Evolutionary conservation across 2,329 filamentous ascomycete genomes (phyloP).

Genomic region (Ceratocystis ficicola): DNA sequence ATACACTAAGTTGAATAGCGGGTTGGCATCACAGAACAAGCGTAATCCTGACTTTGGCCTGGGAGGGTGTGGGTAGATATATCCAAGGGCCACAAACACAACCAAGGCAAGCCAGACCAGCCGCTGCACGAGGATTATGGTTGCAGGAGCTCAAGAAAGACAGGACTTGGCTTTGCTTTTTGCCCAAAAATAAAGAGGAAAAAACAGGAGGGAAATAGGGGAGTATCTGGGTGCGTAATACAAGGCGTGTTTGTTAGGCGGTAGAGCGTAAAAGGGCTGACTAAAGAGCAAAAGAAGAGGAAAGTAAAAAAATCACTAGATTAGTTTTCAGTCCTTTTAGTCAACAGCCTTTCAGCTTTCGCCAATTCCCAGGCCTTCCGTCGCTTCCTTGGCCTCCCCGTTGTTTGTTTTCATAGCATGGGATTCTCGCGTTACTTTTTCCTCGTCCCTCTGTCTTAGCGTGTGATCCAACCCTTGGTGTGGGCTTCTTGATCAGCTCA

Average conservation of each 20-base stretch:
- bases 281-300: background rate
- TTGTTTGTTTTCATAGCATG: constrained; percentile 9
- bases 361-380: constrained; percentile 1
- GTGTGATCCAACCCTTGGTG: constrained; percentile 9
- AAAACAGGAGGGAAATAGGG: background rate
- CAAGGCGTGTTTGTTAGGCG: background rate
- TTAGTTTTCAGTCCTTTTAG: background rate
- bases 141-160: background rate
- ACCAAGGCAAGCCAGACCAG: background rate
- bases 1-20: constrained; percentile 13
- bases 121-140: constrained; percentile 3
- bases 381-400: constrained; percentile 8
- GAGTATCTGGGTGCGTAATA: background rate
- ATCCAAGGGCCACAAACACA: background rate
- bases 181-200: background rate
- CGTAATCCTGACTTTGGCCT: constrained; percentile 2
- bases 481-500: constrained; percentile 10
- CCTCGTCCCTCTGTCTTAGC: constrained; percentile 1
- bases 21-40: constrained; percentile 13
- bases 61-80: background rate
- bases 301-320: background rate
- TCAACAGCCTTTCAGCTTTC: constrained; percentile 1
- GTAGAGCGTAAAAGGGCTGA: background rate
- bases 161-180: background rate
- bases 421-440: constrained; percentile 9